Evolutionary conservation across 2,329 filamentous ascomycete genomes (phyloP).

Genomic region (Phoma sp.): DNA sequence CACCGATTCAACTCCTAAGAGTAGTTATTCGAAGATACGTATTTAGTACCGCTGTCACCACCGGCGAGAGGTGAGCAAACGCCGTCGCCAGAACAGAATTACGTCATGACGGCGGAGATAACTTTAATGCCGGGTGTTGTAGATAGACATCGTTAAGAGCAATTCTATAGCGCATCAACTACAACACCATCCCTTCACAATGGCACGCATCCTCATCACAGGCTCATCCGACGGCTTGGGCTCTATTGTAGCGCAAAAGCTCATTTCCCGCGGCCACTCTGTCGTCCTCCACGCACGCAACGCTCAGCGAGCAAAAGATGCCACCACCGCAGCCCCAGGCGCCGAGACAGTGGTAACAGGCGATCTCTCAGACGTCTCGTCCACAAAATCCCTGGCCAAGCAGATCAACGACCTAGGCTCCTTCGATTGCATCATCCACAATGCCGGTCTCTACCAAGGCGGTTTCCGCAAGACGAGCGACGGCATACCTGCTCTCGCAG

Average conservation of each 20-base stretch:
- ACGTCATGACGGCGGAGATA: too few species aligned
- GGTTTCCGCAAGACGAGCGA: constrained; percentile 54
- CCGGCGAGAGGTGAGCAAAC: too few species aligned
- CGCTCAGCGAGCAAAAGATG: constrained; percentile 59
- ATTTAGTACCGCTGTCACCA: neutral
- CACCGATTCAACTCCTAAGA: too few species aligned
- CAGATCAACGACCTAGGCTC: constrained; percentile 58
- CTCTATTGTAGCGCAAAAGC: constrained; percentile 57
- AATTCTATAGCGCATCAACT: neutral
- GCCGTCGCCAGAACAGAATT: too few species aligned
- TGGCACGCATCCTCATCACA: constrained; percentile 61
- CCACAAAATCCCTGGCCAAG: constrained; percentile 59
- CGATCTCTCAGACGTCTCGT: constrained; percentile 60
- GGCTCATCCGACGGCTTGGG: constrained; percentile 66
- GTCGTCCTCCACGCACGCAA: constrained; percentile 65
- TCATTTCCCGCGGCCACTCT: constrained; percentile 59
- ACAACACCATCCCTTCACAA: constrained; percentile 20
- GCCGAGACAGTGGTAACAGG: constrained; percentile 60
- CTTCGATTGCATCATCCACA: constrained; percentile 65
- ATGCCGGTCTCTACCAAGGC: constrained; percentile 60
- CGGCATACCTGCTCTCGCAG: constrained; percentile 58
- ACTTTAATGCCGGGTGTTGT: too few species aligned
- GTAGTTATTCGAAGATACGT: too few species aligned
- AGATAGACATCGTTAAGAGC: neutral
- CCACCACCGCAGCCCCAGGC: constrained; percentile 56